Base-by-base conservation (phyloP, 257 asterid species). In the Solanum ahanhuiri region DNA sequence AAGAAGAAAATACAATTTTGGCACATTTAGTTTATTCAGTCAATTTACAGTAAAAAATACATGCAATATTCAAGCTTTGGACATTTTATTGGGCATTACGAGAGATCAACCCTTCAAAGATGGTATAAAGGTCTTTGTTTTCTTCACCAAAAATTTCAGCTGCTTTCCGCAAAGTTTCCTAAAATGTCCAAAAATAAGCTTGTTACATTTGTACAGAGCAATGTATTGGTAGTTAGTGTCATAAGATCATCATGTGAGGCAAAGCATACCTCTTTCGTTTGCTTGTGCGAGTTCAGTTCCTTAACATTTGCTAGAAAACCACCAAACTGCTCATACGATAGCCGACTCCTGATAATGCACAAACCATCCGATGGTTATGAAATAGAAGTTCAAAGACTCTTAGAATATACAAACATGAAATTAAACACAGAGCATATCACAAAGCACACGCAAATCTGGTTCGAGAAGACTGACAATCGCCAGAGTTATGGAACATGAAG, bases 281-380 rank as follows among this genome's bases (percentile, higher is more conserved):
- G 98, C 89, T 95, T 95, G 91, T 95, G 98, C 86, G 99, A 92
- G 85, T 95, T 96, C 72, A 96, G 90, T 25, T 95, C 98, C 95
- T 96, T 96, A 82, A 96, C 99, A 89, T 94, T 96, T 30, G 98
- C 93, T 58, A 96, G 94, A 92, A 96, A 96, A n/a, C 95, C 89
- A 23, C 98, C 96, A 82, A 96, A 96, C 91, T 95, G 98, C 92
- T 96, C 98, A 22, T 95, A 95, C 12, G 99, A 93, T 86, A 96
- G 86, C 86, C 98, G 95, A 86, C 92, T 90, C 90, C 99, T 95
- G 88, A 79, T 23, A 79, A 45, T 48, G 66, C 67, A 79, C 39
- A 79, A 79, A 28, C 28, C 84, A 79, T 79, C 28, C 43, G 28
- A 48, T 48, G 67, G 28, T 79, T 45, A 79, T 48, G 43, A 28